Evolutionary conservation across 305 asterid genomes (phyloP).

Genomic region (Ilex paraguariensis): DNA sequence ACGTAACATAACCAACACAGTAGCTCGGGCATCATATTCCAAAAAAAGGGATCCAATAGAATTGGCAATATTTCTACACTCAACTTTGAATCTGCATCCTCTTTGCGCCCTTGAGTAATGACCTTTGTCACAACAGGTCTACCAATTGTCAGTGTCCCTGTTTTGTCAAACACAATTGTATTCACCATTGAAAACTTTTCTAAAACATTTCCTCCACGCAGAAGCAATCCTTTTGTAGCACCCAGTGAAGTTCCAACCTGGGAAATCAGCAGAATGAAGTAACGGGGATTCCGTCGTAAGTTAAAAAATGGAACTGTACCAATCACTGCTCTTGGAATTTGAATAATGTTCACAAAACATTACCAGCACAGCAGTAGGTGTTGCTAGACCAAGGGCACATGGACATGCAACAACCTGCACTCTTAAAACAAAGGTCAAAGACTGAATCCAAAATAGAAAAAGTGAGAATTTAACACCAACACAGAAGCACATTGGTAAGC

Average conservation of each 20-base stretch:
- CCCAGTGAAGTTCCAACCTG: slow-evolving; percentile 99
- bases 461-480: slow-evolving; percentile 1
- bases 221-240: slow-evolving; percentile 90
- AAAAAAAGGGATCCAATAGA: slow-evolving; percentile 14
- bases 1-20: slow-evolving; percentile 5
- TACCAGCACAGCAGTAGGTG: slow-evolving; percentile 99
- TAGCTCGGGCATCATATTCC: slow-evolving; percentile 3
- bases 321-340: slow-evolving; percentile 14
- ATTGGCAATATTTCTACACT: slow-evolving; percentile 26
- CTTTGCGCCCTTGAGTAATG: slow-evolving; percentile 34
- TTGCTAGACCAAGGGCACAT: slow-evolving; percentile 98
- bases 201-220: slow-evolving; percentile 95
- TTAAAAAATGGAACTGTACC: background rate
- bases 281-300: too few relatives aligned
- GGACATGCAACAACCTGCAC: slow-evolving; percentile 98
- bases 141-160: slow-evolving; percentile 93
- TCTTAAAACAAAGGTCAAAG: slow-evolving; percentile 22
- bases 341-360: slow-evolving; percentile 12
- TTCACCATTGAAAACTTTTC: slow-evolving; percentile 81
- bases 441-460: slow-evolving; percentile 14
- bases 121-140: slow-evolving; percentile 86
- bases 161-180: slow-evolving; percentile 88
- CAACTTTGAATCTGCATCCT: slow-evolving; percentile 48
- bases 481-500: background rate
- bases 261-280: slow-evolving; percentile 11